These are phyloP conservation scores for Poa pratensis DNA, from an alignment of 176 grass and related monocot species.

Conservation along the genomic window DNA sequence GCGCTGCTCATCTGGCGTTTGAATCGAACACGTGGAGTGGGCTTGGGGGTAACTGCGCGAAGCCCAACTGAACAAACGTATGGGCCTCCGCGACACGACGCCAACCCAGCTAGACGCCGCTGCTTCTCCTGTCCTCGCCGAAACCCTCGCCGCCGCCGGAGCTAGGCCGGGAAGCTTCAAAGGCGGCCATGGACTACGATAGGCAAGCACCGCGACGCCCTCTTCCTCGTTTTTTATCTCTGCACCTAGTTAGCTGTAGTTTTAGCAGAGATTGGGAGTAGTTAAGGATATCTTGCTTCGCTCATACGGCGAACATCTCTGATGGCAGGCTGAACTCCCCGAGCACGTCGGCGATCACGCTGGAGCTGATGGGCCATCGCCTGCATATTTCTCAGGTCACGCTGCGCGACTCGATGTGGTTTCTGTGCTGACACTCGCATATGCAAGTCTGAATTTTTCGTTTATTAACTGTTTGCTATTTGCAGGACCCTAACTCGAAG, in stretches of 20 bases:
- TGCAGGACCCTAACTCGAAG: conserved; percentile 93
- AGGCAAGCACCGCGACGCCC: neutral
- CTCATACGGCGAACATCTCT: conserved; percentile 12
- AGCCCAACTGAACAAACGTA: neutral
- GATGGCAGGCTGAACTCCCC: conserved; percentile 76
- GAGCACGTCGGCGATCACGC: conserved; percentile 77
- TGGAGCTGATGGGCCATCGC: conserved; percentile 76
- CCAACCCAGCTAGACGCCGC: neutral
- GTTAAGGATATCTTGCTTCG: neutral
- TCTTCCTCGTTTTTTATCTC: neutral
- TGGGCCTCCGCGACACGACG: conserved; percentile 4
- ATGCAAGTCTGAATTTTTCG: no score
- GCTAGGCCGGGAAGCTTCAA: neutral
- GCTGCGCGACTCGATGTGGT: neutral
- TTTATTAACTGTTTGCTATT: neutral
- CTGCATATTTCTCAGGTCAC: conserved; percentile 82
- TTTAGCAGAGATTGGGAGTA: neutral
- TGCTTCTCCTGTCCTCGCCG: neutral
- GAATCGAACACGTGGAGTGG: neutral
- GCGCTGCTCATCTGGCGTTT: conserved; percentile 10
- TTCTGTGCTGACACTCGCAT: no score
- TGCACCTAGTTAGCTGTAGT: neutral
- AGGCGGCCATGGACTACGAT: conserved; percentile 49
- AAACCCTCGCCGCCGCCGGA: conserved; percentile 39
- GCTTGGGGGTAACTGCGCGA: neutral